Percentiles rank a stretch among this genome's conserved stretches.
phyloP scores from a whole-genome alignment of 2,329 filamentous ascomycete genomes.

The Colletotrichum spaethianum region DNA sequence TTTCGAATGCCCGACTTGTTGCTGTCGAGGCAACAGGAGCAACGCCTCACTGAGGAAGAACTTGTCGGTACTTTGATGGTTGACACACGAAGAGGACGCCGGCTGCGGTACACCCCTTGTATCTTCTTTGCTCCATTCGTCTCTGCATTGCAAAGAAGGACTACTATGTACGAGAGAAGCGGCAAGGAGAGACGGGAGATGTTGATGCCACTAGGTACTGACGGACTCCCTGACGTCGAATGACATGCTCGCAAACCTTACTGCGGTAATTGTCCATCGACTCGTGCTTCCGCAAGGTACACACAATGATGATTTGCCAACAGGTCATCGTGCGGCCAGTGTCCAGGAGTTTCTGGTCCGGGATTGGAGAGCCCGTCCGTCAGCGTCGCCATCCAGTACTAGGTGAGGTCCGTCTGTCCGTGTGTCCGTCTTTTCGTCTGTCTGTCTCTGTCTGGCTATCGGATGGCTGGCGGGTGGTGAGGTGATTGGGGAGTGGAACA shows the following conservation, averaged over 20 bases:
- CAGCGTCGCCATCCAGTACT: background rate
- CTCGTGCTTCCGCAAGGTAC: background rate
- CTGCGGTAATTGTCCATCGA: background rate
- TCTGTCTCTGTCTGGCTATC: background rate
- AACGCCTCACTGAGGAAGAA: background rate
- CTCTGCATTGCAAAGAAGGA: background rate
- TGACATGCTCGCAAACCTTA: background rate
- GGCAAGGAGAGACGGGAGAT: background rate
- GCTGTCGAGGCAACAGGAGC: background rate
- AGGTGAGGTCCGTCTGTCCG: constrained; percentile 15
- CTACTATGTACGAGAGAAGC: background rate
- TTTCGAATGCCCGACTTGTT: background rate
- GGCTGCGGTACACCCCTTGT: background rate
- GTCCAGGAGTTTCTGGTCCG: constrained; percentile 9
- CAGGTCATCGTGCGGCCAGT: constrained; percentile 1
- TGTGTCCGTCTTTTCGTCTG: too few relatives aligned
- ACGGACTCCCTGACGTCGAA: background rate
- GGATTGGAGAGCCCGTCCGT: constrained; percentile 1
- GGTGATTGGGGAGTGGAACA: background rate
- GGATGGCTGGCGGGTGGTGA: constrained; percentile 15
- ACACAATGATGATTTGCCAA: background rate
- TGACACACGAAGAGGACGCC: background rate
- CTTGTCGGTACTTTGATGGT: background rate
- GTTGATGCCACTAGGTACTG: too few relatives aligned
- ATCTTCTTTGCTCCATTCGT: background rate